Conservation (phyloP, 2,329 filamentous ascomycete species). For the Verticillium albo-atrum region DNA sequence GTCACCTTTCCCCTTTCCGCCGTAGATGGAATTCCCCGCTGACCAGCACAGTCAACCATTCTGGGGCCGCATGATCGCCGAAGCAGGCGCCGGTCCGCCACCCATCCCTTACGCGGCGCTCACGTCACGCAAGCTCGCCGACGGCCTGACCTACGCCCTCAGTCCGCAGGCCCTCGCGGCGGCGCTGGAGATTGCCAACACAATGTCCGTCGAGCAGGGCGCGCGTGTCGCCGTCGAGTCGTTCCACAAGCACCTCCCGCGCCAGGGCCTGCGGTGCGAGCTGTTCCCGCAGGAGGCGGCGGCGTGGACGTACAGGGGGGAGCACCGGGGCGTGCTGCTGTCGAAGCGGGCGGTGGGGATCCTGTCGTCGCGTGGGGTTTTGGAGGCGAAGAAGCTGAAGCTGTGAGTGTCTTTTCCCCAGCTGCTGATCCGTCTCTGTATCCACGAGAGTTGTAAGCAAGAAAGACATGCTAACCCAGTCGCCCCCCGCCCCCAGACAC, state of each 20-base stretch:
- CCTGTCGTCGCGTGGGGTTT: not conserved
- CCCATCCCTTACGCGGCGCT: conserved; percentile 10
- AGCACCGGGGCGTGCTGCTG: not conserved
- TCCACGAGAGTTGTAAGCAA: not conserved
- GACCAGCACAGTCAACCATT: conserved; percentile 6
- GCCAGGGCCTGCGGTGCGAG: conserved; percentile 6
- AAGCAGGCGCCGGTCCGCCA: conserved; percentile 8
- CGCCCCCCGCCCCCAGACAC: too few species aligned
- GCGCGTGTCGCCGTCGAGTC: conserved; percentile 6
- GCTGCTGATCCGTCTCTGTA: too few species aligned
- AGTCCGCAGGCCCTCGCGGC: conserved; percentile 3
- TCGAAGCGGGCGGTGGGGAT: not conserved
- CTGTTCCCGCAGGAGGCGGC: conserved; percentile 8
- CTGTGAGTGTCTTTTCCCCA: not conserved
- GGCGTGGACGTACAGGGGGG: not conserved
- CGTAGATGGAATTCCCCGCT: not conserved
- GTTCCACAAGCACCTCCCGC: conserved; percentile 8
- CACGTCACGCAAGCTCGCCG: conserved; percentile 8
- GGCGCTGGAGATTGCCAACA: conserved; percentile 6
- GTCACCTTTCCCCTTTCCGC: not conserved
- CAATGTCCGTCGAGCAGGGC: conserved; percentile 7
- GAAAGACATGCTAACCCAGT: not conserved
- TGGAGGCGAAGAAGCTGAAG: conserved; percentile 3
- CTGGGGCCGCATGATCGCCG: conserved; percentile 10
- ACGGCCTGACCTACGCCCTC: conserved; percentile 5